These are phyloP conservation scores for Microcyclosporella mali DNA, from an alignment of 2,329 filamentous ascomycete genomes.

Conservation along the genomic window DNA sequence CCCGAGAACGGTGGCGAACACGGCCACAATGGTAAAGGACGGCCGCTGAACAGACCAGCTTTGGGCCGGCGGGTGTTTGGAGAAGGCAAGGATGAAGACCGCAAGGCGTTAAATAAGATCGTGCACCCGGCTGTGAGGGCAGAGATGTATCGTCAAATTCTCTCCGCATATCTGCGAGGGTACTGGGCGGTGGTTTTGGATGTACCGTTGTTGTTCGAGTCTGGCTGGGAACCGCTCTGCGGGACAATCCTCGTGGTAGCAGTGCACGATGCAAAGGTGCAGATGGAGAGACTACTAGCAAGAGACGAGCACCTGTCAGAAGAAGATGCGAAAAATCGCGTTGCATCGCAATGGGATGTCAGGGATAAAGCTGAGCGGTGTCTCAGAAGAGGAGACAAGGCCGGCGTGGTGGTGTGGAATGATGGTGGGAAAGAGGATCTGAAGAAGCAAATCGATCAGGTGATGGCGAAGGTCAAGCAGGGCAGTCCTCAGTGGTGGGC, in stretches of 20 bases:
- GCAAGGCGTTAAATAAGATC: constrained; percentile 76
- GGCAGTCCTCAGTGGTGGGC: constrained; percentile 78
- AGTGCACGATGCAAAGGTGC: constrained; percentile 69
- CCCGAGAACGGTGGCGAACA: constrained; percentile 38
- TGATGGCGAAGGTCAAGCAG: constrained; percentile 56
- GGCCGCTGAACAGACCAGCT: constrained; percentile 77
- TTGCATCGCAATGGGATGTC: constrained; percentile 81
- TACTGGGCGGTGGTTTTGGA: constrained; percentile 88
- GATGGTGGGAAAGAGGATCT: constrained; percentile 69
- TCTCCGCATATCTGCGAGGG: constrained; percentile 67
- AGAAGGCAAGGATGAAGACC: constrained; percentile 64
- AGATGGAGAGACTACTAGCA: constrained; percentile 71
- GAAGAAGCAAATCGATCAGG: constrained; percentile 57
- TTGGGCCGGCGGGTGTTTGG: constrained; percentile 85
- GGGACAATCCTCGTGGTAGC: constrained; percentile 82
- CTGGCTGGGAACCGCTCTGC: constrained; percentile 75
- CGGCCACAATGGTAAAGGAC: constrained; percentile 56
- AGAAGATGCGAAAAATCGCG: constrained; percentile 84
- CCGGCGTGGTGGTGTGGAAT: constrained; percentile 85
- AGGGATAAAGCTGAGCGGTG: constrained; percentile 73
- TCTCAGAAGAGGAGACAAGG: constrained; percentile 54
- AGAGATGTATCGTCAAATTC: constrained; percentile 71
- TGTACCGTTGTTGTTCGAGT: constrained; percentile 87
- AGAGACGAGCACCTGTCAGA: constrained; percentile 70
- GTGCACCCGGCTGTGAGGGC: constrained; percentile 84